Percentiles rank a stretch among this genome's conserved stretches.
Conservation (phyloP, 805 yeast species). For the Wickerhamiella spandovensis region DNA sequence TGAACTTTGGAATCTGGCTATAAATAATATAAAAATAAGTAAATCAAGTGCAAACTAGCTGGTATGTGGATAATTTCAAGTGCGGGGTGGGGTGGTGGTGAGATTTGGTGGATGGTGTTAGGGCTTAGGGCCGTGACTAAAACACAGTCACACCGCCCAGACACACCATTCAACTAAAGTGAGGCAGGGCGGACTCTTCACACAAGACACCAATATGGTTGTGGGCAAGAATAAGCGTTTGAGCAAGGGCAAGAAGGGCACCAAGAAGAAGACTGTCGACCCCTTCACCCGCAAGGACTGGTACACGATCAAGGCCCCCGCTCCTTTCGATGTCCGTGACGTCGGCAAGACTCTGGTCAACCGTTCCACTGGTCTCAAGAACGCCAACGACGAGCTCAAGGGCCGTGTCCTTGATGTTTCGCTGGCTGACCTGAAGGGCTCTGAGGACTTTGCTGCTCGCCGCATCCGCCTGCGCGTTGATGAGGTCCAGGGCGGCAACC, state of each 20-base stretch:
- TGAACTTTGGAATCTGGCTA: too few relatives aligned
- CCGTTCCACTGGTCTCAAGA: conserved; percentile 95
- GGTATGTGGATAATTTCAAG: too few relatives aligned
- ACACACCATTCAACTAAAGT: background rate
- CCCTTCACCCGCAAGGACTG: conserved; percentile 99
- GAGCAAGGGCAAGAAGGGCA: conserved; percentile 87
- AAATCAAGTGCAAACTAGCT: too few relatives aligned
- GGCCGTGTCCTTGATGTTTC: conserved; percentile 95
- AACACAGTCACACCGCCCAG: conserved; percentile 1
- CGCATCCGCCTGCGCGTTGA: conserved; percentile 95
- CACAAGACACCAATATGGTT: conserved; percentile 37
- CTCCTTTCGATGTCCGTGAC: conserved; percentile 95
- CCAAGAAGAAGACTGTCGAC: conserved; percentile 98
- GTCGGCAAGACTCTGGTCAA: conserved; percentile 98
- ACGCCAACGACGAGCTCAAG: conserved; percentile 95
- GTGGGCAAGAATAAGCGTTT: conserved; percentile 80
- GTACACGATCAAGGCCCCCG: conserved; percentile 97
- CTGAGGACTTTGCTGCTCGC: conserved; percentile 98
- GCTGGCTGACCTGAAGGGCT: conserved; percentile 95
- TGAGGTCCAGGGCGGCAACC: conserved; percentile 97
- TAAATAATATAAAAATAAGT: too few relatives aligned
- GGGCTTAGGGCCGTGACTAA: background rate
- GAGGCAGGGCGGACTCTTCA: conserved; percentile 1
- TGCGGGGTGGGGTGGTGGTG: too few relatives aligned
- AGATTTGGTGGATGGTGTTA: background rate